Base-by-base conservation (phyloP, 2,329 filamentous ascomycete species). In the Ramularia endophylla region DNA sequence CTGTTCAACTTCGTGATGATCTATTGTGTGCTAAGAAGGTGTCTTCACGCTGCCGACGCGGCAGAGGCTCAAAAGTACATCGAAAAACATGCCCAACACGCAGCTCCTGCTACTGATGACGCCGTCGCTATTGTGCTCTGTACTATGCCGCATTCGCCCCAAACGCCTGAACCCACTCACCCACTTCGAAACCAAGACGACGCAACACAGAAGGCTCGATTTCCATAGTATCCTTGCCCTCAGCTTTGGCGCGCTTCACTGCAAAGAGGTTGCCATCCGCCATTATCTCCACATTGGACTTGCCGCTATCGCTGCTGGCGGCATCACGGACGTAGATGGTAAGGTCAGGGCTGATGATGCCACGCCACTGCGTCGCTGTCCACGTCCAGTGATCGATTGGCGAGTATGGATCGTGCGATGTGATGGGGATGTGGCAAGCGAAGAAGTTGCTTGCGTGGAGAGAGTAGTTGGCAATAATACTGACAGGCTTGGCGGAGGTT, bases 321-420 rank as follows among this genome's bases (percentile, higher is more conserved):
- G 33, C 43, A 34, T 66, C 62, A 30, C 70, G 73, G 13, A 85
- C 74, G 56, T 84, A 87, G 19, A 92, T 71, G 1, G 84, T 84
- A 33, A 90, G 67, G 62, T 97, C 90, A 0, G 90, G 80, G 0
- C 85, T 87, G 1, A 89, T 74, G 40, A 86, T 84, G 8, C 87
- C 87, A 8, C 89, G 81, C 90, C 90, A 97, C 16, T 95, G 75
- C 31, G 85, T 90, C 27, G 90, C 90, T 72, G 92, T 87, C 90
- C 90, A 97, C 63, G 94, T 85, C 88, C 90, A 97, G 66, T 97
- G 90, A 56, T 94, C 88, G n/a, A 85, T 75, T 0, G 85, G 81
- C 12, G 80, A 77, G 62, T 94, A 95, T 5, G 75, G 72, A 58
- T 94, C 88, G 13, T 74, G 69, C 8, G 47, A 35, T 17, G 50